phyloP scores from a whole-genome alignment of 495 filamentous ascomycete species.

The Neurospora discreta region DNA sequence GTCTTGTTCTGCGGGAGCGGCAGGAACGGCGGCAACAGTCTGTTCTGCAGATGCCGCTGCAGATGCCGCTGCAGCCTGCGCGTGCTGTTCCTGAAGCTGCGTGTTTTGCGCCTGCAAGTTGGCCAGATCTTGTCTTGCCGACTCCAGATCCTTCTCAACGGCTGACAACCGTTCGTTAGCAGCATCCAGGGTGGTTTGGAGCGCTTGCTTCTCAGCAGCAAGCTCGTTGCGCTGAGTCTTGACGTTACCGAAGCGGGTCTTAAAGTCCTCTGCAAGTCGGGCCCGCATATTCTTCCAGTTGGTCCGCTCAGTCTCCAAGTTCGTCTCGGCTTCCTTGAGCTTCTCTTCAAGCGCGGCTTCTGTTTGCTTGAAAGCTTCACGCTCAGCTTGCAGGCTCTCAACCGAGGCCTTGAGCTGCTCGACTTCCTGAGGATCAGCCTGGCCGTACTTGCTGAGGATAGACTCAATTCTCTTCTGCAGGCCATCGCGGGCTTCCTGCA shows the following conservation, averaged over 20 bases:
- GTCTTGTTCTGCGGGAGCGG: slow-evolving; percentile 10
- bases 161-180: slow-evolving; percentile 22
- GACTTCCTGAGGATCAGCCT: slow-evolving; percentile 83
- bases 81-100: slow-evolving; percentile 18
- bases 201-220: slow-evolving; percentile 24
- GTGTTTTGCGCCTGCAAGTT: slow-evolving; percentile 25
- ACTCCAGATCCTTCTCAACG: slow-evolving; percentile 26
- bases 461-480: slow-evolving; percentile 91
- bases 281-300: slow-evolving; percentile 30
- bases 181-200: slow-evolving; percentile 24
- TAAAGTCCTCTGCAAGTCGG: slow-evolving; percentile 37
- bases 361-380: slow-evolving; percentile 50
- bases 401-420: slow-evolving; percentile 66
- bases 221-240: slow-evolving; percentile 32
- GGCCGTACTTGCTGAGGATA: slow-evolving; percentile 90
- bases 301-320: slow-evolving; percentile 32
- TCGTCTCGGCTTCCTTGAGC: slow-evolving; percentile 32
- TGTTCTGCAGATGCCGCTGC: slow-evolving; percentile 4
- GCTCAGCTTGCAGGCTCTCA: slow-evolving; percentile 54
- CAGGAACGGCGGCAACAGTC: slow-evolving; percentile 1
- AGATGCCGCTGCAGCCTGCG: slow-evolving; percentile 4
- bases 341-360: slow-evolving; percentile 49
- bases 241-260: slow-evolving; percentile 28
- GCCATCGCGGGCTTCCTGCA: slow-evolving; percentile 77
- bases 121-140: slow-evolving; percentile 24